Evolutionary conservation across 2,329 filamentous ascomycete species (phyloP).

Genomic region (Ophioceras dolichostomum): DNA sequence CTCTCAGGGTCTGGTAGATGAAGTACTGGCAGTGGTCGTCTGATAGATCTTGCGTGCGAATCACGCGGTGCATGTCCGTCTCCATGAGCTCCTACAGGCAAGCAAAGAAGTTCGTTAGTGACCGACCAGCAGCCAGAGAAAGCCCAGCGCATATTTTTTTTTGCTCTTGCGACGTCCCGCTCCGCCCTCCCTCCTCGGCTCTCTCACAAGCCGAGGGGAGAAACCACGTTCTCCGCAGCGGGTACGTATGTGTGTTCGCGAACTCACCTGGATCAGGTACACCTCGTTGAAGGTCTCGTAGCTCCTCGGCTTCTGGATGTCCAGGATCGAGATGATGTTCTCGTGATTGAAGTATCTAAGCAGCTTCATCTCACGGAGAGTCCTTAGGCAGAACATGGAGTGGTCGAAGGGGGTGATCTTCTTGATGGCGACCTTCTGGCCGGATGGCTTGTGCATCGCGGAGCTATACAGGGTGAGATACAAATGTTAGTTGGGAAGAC

Average conservation of each 20-base stretch:
- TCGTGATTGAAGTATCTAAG: constrained; percentile 99
- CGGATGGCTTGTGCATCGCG: constrained; percentile 92
- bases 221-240: background rate
- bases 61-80: constrained; percentile 98
- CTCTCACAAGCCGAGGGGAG: background rate
- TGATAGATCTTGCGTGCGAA: constrained; percentile 94
- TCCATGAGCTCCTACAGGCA: constrained; percentile 81
- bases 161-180: too few species aligned
- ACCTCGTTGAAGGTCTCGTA: constrained; percentile 96
- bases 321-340: constrained; percentile 98
- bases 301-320: constrained; percentile 95
- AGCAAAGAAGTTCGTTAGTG: too few species aligned
- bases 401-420: constrained; percentile 99
- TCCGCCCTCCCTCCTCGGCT: too few species aligned
- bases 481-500: background rate
- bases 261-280: constrained; percentile 84
- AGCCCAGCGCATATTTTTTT: too few species aligned
- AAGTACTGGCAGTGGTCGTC: constrained; percentile 99
- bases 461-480: constrained; percentile 44
- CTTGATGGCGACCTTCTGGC: constrained; percentile 98
- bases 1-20: constrained; percentile 97
- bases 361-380: constrained; percentile 97
- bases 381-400: constrained; percentile 96
- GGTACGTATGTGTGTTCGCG: too few species aligned
- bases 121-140: too few species aligned